Conservation (phyloP, 2,329 filamentous ascomycete species). For the Fusarium praegraminearum region DNA sequence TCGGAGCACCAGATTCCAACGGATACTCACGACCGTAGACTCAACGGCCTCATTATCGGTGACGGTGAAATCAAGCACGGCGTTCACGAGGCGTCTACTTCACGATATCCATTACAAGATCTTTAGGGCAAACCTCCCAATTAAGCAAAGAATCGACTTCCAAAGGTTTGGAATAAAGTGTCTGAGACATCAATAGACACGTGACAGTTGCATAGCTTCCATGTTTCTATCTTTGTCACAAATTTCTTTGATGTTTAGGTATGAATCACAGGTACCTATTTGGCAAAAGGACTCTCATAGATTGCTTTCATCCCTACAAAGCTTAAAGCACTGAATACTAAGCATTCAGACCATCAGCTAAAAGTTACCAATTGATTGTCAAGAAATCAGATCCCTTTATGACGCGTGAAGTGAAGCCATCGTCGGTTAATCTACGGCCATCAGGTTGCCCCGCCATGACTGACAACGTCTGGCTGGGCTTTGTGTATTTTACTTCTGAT, state of each 20-base stretch:
- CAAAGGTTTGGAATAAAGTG: neutral
- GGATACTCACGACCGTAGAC: slow-evolving; percentile 79
- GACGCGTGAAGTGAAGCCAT: slow-evolving; percentile 3
- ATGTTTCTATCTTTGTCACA: neutral
- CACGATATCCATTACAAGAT: slow-evolving; percentile 33
- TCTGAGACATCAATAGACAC: slow-evolving; percentile 3
- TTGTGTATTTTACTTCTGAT: slow-evolving; percentile 47
- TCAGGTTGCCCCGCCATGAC: slow-evolving; percentile 51
- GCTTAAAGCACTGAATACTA: neutral
- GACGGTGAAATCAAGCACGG: slow-evolving; percentile 68
- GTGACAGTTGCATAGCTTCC: neutral
- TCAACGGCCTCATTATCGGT: slow-evolving; percentile 82
- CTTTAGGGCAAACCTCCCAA: neutral
- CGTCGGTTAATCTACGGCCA: slow-evolving; percentile 19
- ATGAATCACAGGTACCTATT: neutral
- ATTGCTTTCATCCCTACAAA: neutral
- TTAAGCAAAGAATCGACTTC: neutral
- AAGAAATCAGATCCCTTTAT: slow-evolving; percentile 7
- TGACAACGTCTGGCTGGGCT: slow-evolving; percentile 41
- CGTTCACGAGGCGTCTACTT: slow-evolving; percentile 57
- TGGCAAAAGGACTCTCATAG: neutral
- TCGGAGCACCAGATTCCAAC: slow-evolving; percentile 76
- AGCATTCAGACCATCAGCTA: neutral
- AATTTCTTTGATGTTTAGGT: neutral
- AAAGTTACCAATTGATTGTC: neutral